Evolutionary conservation across 2,329 filamentous ascomycete genomes (phyloP), one percentile per base, ranked within the genome.

Genomic region (Pestalotiopsis sp.): DNA sequence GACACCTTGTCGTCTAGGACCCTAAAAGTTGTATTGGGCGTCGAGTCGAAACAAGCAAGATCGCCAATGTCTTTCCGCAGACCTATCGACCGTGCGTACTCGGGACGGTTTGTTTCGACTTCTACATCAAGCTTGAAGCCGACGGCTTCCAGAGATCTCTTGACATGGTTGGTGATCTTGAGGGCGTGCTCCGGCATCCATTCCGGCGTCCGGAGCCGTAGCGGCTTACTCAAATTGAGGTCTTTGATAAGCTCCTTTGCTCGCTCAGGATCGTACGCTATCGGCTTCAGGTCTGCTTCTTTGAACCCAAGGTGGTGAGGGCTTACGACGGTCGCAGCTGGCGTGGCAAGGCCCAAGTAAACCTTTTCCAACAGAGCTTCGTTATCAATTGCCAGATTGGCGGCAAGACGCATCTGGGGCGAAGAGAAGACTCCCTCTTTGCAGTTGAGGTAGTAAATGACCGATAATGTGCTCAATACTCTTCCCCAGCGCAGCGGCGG

Each of bases 1-100:
- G 66, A 68, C 6, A 68, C 41, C 60, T 68, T 68, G 66, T 64
- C 60, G 52, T 64, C 66, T 9, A 68, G 45, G 12, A 68, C 66
- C 6, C 66, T 13, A 60, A 64, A 68, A 4, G 66, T 68, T 17
- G 60, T 64, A 31, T 58, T 39, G 14, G 66, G 66, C 25, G 60
- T 58, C 3, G 66, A 68, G 45, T 68, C 60, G 36, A 68, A 68
- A 4, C 64, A 25, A 6, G 66, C 66, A 23, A 64, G 11, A 60
- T 64, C 66, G 17, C 66, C 59, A 14, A 59, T 68, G n/a, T 59
- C n/a, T 41, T 68, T 68, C 14, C 38, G 49, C 7, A 68, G 66
- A 5, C 66, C 66, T 5, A 68, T 59, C 39, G 49, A 41, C 20
- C 66, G 41, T 23, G 66, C 66, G 31, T 68, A 68, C 39, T 58